Base-by-base conservation (phyloP, 2,329 filamentous ascomycete species). In the Coniella lustricola region DNA sequence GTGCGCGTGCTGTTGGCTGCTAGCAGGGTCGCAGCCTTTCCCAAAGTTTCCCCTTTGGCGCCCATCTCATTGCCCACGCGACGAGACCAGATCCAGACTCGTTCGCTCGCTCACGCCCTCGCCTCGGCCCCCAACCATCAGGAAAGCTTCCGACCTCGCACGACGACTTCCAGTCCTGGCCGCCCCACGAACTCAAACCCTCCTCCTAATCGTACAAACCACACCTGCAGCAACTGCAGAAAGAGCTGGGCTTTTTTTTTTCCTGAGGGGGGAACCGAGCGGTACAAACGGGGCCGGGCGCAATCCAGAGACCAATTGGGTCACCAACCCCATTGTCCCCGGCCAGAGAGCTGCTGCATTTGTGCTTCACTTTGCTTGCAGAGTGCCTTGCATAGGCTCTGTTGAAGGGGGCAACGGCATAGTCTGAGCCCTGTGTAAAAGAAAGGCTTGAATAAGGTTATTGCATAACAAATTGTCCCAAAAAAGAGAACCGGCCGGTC, bases 241-340 rank as follows among this genome's bases (percentile, higher is more conserved):
- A 25, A 25, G 29, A 18, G 31, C 36, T 20, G 22, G 36, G 14
- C 14, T 20, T 40, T n/a, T 33, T 40, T 36, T 29, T 31, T 29
- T 29, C 5, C 10, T 29, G 5, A 10, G 25, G 25, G 25, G 10
- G 25, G 10, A 41, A 20, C 36, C 36, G 18, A 17, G 29, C 17
- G 20, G 14, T 39, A 20, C 48, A 34, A 45, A 37, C 48, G 22
- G 10, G 44, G 36, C 45, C 44, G 38, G 44, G 48, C 48, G 20
- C 39, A 42, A 38, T 41, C 34, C 16, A 40, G 22, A 38, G 39
- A 38, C 36, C 34, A 32, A 37, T 38, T 43, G 48, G 33, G 35
- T 44, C 34, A 25, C 44, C 21, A 50, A n/a, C 38, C 50, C 49
- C 31, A 34, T 42, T 50, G 38, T 33, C 42, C 44, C 47, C 41